Evolutionary conservation across 768 basidiomycete genomes (phyloP).

Genomic region (Boletellus emodensis): DNA sequence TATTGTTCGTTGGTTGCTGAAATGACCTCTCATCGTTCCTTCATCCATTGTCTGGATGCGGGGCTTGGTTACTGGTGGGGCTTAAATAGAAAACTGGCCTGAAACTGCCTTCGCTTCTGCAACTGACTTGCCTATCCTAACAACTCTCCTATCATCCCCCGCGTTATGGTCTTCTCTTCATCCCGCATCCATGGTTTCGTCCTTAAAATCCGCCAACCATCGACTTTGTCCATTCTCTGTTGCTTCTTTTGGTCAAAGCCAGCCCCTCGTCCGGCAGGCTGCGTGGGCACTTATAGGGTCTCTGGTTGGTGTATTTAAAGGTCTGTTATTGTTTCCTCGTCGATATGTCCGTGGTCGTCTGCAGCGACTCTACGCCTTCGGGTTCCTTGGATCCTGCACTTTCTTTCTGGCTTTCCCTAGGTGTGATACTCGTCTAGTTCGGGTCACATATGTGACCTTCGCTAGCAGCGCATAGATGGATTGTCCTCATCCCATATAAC

Average conservation of each 20-base stretch:
- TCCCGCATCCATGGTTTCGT: conserved; percentile 43
- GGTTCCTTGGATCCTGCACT: too few relatives aligned
- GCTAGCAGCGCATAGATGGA: neutral
- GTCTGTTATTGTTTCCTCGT: conserved; percentile 25
- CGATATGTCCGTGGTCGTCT: neutral
- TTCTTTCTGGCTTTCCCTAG: neutral
- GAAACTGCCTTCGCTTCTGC: conserved; percentile 1
- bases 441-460: neutral
- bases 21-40: neutral
- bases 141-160: conserved; percentile 28
- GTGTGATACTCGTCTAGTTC: neutral
- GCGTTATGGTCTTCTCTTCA: conserved; percentile 59
- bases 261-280: conserved; percentile 69
- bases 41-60: neutral
- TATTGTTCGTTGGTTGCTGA: neutral
- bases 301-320: conserved; percentile 44
- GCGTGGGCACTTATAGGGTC: conserved; percentile 58
- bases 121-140: conserved; percentile 1
- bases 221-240: conserved; percentile 13
- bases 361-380: neutral
- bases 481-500: conserved; percentile 4
- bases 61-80: conserved; percentile 1
- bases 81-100: conserved; percentile 15
- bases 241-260: conserved; percentile 49
- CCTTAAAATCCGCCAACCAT: conserved; percentile 29